Conservation (phyloP, 768 basidiomycete genomes). For the Antrodiella citrinella region DNA sequence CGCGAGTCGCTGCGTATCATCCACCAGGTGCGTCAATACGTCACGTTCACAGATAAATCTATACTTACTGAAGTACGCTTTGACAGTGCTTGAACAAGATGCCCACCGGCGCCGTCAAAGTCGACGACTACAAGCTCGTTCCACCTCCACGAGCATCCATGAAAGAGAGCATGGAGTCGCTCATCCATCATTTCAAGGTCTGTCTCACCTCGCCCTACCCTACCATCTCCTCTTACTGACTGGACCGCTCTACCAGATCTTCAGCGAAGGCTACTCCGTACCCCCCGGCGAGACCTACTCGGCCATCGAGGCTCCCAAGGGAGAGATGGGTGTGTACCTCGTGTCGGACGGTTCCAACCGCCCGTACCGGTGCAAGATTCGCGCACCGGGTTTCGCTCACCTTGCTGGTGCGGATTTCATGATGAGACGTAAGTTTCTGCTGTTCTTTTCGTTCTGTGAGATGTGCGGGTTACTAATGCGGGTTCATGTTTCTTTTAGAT, state of each 20-base stretch:
- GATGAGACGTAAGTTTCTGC: conserved; percentile 74
- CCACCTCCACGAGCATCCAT: conserved; percentile 95
- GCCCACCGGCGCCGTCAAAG: conserved; percentile 83
- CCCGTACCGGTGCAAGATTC: conserved; percentile 95
- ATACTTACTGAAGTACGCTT: no score
- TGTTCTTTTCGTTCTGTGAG: conserved; percentile 7
- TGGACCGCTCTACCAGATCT: conserved; percentile 54
- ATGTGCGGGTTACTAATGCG: conserved; percentile 3
- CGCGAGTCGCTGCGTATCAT: conserved; percentile 89
- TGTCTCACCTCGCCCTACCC: not conserved
- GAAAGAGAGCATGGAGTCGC: conserved; percentile 98
- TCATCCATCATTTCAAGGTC: conserved; percentile 98
- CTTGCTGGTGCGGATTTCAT: conserved; percentile 95
- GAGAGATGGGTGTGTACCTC: conserved; percentile 98
- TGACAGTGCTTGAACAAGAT: conserved; percentile 93
- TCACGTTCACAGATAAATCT: no score
- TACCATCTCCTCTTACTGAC: conserved; percentile 30
- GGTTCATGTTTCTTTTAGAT: conserved; percentile 22
- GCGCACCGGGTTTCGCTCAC: conserved; percentile 94
- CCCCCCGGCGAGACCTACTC: conserved; percentile 95
- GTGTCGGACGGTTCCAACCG: conserved; percentile 97
- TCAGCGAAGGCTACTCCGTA: conserved; percentile 94
- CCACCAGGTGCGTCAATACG: conserved; percentile 50
- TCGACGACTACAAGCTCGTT: conserved; percentile 96
- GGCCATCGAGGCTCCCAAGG: conserved; percentile 97